Conservation (phyloP, 306 rosid genomes). For the Begonia fuchsioides region DNA sequence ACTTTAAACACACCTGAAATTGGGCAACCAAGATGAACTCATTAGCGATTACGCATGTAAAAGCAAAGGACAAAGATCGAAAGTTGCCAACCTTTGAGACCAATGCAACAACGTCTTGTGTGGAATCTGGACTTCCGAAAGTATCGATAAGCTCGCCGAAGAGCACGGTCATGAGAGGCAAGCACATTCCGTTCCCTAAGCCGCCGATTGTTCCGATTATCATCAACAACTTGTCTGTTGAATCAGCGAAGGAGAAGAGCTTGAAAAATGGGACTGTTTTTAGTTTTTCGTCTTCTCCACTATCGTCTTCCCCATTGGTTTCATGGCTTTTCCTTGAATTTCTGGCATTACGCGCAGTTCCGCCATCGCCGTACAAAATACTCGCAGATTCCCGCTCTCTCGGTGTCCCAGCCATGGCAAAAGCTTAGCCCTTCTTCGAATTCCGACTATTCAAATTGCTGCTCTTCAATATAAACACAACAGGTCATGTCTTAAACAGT, state of each 20-base stretch:
- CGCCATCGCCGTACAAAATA: too few species aligned
- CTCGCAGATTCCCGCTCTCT: too few species aligned
- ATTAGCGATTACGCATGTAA: too few species aligned
- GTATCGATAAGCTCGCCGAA: slow-evolving; percentile 43
- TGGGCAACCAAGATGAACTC: too few species aligned
- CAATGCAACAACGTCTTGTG: slow-evolving; percentile 21
- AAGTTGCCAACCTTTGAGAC: slow-evolving; percentile 40
- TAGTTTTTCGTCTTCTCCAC: neutral
- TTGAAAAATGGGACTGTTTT: slow-evolving; percentile 41
- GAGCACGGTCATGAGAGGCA: slow-evolving; percentile 48
- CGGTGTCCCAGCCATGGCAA: too few species aligned
- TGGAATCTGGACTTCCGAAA: slow-evolving; percentile 30
- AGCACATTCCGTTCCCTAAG: slow-evolving; percentile 36
- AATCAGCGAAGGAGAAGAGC: slow-evolving; percentile 72
- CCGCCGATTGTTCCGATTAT: slow-evolving; percentile 43
- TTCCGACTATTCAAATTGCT: too few species aligned
- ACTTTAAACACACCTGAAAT: slow-evolving; percentile 37
- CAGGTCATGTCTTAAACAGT: too few species aligned
- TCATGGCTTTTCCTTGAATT: slow-evolving; percentile 1
- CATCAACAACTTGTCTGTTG: slow-evolving; percentile 42
- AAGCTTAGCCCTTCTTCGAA: too few species aligned
- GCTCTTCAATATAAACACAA: too few species aligned
- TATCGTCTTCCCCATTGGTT: slow-evolving; percentile 11
- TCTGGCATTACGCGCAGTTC: neutral
- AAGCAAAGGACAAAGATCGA: too few species aligned